Percentiles rank a stretch among this genome's conserved stretches.
Evolutionary conservation across 2,329 filamentous ascomycete species (phyloP).

Genomic region (Pestalotiopsis sp.): DNA sequence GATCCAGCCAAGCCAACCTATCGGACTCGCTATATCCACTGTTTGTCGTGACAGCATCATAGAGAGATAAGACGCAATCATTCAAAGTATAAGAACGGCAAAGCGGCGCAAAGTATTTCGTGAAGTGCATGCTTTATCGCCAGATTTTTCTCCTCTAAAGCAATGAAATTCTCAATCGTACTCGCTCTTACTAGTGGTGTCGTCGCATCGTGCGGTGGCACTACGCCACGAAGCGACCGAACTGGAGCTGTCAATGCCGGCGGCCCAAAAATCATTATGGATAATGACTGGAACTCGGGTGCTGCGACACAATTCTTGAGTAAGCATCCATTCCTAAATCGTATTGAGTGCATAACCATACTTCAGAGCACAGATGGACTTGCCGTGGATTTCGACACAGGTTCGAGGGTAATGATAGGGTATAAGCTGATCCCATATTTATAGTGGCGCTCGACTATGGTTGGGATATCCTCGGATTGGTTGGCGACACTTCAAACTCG

Average conservation of each 20-base stretch:
- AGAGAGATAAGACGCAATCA: slow-evolving; percentile 5
- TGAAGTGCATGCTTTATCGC: not conserved
- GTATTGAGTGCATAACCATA: too few relatives aligned
- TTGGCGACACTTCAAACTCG: slow-evolving; percentile 43
- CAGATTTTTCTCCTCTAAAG: not conserved
- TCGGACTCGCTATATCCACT: not conserved
- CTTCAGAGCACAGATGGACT: too few relatives aligned
- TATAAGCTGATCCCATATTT: not conserved
- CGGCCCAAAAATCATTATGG: slow-evolving; percentile 35
- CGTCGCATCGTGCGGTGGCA: slow-evolving; percentile 2
- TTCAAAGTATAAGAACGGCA: not conserved
- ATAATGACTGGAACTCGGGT: slow-evolving; percentile 47
- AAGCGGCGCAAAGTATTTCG: not conserved
- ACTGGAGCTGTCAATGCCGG: slow-evolving; percentile 12
- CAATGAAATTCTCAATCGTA: not conserved
- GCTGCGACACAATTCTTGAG: slow-evolving; percentile 44
- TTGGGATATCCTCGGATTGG: slow-evolving; percentile 43
- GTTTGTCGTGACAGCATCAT: not conserved
- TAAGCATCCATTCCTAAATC: not conserved
- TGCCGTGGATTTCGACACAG: too few relatives aligned
- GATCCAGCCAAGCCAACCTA: slow-evolving; percentile 2
- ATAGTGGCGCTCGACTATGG: slow-evolving; percentile 43
- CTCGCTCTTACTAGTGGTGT: not conserved
- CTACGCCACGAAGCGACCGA: not conserved
- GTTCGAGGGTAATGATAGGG: not conserved